Base-by-base conservation (phyloP, 1,139 yeast genomes). In the Scheffersomyces titani region DNA sequence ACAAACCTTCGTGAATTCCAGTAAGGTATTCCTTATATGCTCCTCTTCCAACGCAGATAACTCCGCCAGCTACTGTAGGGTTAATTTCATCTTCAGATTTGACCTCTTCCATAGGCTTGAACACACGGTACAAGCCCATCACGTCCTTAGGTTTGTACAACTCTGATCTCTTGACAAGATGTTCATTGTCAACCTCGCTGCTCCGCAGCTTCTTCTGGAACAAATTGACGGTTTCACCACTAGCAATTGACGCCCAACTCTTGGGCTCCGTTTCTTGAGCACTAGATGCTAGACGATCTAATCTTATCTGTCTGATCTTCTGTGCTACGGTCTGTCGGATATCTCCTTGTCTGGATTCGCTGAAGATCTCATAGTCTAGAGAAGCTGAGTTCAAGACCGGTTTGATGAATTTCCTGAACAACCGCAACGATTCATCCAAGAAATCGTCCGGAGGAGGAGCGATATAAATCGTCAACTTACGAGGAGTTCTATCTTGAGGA, bases 391-490 rank as follows among this genome's bases (percentile, higher is more conserved):
- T 91, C 63, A 96, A 77, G 5, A 93, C 82, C 0, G 99, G 99
- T 74, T 94, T 94, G 64, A 93, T 82, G 69, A 85, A 93, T 59
- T 88, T 85, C 63, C 92, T 83, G 80, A 94, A 92, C 57, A 89
- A 83, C 58, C 82, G 82, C 73, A 90, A 70, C 19, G 96, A 87
- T 59, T 87, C 88, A 51, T 89, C 97, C 53, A 96, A 75, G 66
- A 87, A 92, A 70, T 94, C 98, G 64, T 92, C 90, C 18, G 99
- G 99, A 16, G 98, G 98, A 18, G 99, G 99, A 0, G 97, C 97
- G 58, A 93, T 83, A 68, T 88, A 93, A 1, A 96, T 86, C 1
- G 92, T 87, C 55, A 96, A 77, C 65, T 88, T 90, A 54, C 99
- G 81, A 1, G 97, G 93, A 44, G 83, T 68, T 57, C 78, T 70